Conservation (phyloP, 2,329 filamentous ascomycete species). For the Apiospora arundinis region DNA sequence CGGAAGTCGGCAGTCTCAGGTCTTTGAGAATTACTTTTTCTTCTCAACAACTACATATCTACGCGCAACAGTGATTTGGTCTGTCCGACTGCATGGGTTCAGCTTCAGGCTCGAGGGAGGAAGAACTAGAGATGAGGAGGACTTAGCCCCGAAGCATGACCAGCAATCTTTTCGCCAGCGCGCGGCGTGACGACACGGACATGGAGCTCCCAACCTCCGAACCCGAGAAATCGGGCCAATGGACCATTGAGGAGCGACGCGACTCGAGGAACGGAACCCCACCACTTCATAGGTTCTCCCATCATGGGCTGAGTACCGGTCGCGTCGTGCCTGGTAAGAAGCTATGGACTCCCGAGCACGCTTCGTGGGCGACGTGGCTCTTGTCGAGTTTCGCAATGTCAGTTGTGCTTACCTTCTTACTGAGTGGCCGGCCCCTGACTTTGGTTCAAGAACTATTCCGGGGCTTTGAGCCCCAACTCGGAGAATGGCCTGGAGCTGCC, state of each 20-base stretch:
- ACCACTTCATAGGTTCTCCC: neutral
- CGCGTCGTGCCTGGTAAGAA: neutral
- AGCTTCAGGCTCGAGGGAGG: neutral
- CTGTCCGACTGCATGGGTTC: neutral
- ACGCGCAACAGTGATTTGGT: neutral
- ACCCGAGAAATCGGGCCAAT: neutral
- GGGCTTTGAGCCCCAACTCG: neutral
- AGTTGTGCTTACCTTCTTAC: neutral
- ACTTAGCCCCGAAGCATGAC: neutral
- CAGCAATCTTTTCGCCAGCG: neutral
- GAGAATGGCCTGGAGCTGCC: neutral
- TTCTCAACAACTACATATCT: neutral
- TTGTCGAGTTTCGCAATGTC: conserved; percentile 16
- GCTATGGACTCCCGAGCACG: neutral
- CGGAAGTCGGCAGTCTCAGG: neutral
- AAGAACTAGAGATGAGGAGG: neutral
- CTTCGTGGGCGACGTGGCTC: neutral
- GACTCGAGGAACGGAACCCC: neutral
- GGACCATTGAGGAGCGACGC: neutral
- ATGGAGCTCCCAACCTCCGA: neutral
- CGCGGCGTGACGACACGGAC: neutral
- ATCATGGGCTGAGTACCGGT: neutral
- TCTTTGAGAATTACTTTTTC: neutral
- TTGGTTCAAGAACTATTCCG: neutral
- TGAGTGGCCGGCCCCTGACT: neutral